A percentile compares a stretch with the other conserved stretches of the same genome.
Conservation (phyloP, 805 yeast species). For the Saccharomycopsis fibuligera region DNA sequence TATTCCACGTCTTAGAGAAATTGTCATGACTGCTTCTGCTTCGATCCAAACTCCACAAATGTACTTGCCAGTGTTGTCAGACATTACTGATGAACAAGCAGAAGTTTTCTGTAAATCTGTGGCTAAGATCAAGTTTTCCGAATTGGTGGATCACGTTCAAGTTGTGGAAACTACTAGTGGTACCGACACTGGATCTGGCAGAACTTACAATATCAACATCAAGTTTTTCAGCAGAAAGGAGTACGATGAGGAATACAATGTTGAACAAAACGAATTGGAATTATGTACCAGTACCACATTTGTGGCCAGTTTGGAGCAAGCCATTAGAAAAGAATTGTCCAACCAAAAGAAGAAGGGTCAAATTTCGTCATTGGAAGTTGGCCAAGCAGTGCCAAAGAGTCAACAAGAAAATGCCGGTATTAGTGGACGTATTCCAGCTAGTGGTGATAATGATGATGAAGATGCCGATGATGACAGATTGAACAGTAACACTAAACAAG, state of each 20-base stretch:
- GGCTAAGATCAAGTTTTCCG: constrained; percentile 77
- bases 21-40: constrained; percentile 97
- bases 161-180: constrained; percentile 79
- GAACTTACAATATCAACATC: constrained; percentile 72
- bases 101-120: constrained; percentile 90
- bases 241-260: constrained; percentile 84
- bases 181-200: constrained; percentile 41
- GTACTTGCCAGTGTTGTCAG: constrained; percentile 79
- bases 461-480: constrained; percentile 59
- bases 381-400: constrained; percentile 60
- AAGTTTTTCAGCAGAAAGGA: constrained; percentile 70
- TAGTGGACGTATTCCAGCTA: constrained; percentile 28
- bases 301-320: constrained; percentile 62
- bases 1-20: constrained; percentile 99
- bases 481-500: constrained; percentile 64
- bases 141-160: constrained; percentile 75
- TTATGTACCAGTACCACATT: constrained; percentile 57
- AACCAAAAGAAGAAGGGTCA: constrained; percentile 62
- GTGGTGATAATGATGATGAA: constrained; percentile 42
- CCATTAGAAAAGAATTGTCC: constrained; percentile 73
- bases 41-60: constrained; percentile 97
- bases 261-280: constrained; percentile 73
- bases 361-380: constrained; percentile 46
- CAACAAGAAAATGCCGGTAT: constrained; percentile 38
- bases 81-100: constrained; percentile 80